Evolutionary conservation across 768 basidiomycete species (phyloP).

Genomic region (Podaxis rugospora): DNA sequence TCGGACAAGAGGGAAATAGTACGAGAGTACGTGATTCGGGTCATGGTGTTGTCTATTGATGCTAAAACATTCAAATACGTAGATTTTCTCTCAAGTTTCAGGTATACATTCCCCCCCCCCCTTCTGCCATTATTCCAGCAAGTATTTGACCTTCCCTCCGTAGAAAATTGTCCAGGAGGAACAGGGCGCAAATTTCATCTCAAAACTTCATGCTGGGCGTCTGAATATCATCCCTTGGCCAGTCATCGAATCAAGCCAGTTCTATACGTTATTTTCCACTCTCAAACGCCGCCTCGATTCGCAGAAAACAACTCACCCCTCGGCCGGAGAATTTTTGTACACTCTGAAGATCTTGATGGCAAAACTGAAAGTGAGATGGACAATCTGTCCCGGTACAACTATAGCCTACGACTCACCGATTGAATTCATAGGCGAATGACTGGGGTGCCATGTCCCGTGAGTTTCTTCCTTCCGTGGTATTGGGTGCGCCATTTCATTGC

Average conservation of each 20-base stretch:
- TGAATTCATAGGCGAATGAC: conserved; percentile 46
- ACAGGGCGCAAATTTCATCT: conserved; percentile 59
- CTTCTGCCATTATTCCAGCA: not conserved
- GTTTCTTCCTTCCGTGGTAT: conserved; percentile 15
- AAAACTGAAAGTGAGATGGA: conserved; percentile 47
- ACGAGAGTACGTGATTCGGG: conserved; percentile 39
- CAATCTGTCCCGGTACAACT: too few species aligned
- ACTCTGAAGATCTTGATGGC: conserved; percentile 63
- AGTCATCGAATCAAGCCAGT: conserved; percentile 57
- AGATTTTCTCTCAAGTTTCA: not conserved
- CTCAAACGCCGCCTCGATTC: conserved; percentile 45
- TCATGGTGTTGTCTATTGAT: not conserved
- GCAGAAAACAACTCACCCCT: conserved; percentile 42
- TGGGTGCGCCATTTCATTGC: not conserved
- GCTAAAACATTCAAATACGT: too few species aligned
- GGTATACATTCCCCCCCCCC: not conserved
- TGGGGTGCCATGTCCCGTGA: conserved; percentile 62
- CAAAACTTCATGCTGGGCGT: conserved; percentile 50
- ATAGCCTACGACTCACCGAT: not conserved
- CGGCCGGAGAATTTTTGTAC: conserved; percentile 51
- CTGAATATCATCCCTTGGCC: conserved; percentile 64
- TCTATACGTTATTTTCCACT: conserved; percentile 49
- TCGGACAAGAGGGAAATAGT: conserved; percentile 56
- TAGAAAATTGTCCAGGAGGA: conserved; percentile 55
- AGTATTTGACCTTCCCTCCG: not conserved